A percentile compares a stretch with the other conserved stretches of the same genome.
These are phyloP conservation scores for Hypsizygus ulmarius DNA, from an alignment of 1,284 basidiomycete species.

Conservation along the genomic window DNA sequence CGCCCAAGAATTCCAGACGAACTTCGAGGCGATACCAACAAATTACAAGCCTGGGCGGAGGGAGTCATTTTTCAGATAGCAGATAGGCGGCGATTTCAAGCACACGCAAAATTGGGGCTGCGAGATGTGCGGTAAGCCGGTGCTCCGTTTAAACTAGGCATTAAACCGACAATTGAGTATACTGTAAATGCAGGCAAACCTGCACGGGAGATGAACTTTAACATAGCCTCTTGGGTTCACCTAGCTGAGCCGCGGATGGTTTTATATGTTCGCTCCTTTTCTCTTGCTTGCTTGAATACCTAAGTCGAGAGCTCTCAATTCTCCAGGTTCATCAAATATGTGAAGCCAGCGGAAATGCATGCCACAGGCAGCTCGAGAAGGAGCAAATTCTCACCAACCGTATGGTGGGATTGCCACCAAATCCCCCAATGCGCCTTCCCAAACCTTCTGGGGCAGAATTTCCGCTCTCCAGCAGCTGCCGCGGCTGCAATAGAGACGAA, in stretches of 20 bases:
- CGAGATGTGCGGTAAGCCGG: slow-evolving; percentile 13
- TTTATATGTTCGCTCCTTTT: slow-evolving; percentile 11
- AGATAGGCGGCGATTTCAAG: slow-evolving; percentile 14
- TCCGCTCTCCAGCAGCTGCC: slow-evolving; percentile 14
- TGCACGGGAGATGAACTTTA: slow-evolving; percentile 15
- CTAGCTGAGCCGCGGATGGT: slow-evolving; percentile 15
- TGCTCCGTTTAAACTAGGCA: not conserved
- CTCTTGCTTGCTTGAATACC: not conserved
- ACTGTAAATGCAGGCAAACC: slow-evolving; percentile 10
- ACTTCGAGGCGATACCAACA: slow-evolving; percentile 6
- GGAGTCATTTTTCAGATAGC: slow-evolving; percentile 3
- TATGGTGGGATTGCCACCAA: not conserved
- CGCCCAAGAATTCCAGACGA: slow-evolving; percentile 14
- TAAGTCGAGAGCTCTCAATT: not conserved
- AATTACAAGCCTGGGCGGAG: slow-evolving; percentile 10
- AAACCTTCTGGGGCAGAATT: slow-evolving; percentile 3
- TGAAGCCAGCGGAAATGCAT: slow-evolving; percentile 9
- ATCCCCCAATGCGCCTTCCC: not conserved
- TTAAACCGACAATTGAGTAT: too few relatives aligned
- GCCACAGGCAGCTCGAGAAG: slow-evolving; percentile 2
- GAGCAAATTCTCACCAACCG: not conserved
- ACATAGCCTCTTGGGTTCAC: slow-evolving; percentile 15
- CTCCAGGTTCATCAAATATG: slow-evolving; percentile 14
- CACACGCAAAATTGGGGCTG: slow-evolving; percentile 18
- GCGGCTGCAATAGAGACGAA: slow-evolving; percentile 14